Conservation (phyloP, 2,329 filamentous ascomycete genomes). For the Bipolaris zeicola region DNA sequence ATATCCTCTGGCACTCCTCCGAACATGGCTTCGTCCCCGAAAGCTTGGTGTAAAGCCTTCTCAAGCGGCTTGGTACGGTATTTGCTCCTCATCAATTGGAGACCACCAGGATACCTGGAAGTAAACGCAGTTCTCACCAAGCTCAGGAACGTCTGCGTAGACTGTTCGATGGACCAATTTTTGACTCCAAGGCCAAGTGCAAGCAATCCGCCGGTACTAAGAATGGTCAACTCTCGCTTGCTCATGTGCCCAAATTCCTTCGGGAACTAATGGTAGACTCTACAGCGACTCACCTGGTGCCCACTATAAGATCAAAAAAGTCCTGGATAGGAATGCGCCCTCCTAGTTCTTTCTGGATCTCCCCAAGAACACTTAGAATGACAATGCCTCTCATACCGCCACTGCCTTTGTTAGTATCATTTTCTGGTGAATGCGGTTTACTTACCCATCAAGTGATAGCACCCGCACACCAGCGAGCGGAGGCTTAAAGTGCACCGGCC, state of each 20-base stretch:
- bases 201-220: slow-evolving; percentile 53
- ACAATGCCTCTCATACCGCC: slow-evolving; percentile 30
- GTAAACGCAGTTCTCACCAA: slow-evolving; percentile 53
- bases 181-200: slow-evolving; percentile 51
- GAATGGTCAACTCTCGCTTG: too few species aligned
- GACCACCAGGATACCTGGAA: slow-evolving; percentile 38
- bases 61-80: slow-evolving; percentile 1
- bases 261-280: too few species aligned
- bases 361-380: slow-evolving; percentile 51
- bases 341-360: slow-evolving; percentile 50
- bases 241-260: too few species aligned
- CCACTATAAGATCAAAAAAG: slow-evolving; percentile 57
- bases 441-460: slow-evolving; percentile 16
- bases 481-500: slow-evolving; percentile 42
- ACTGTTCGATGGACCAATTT: slow-evolving; percentile 48
- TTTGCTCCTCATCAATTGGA: slow-evolving; percentile 40
- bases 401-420: neutral
- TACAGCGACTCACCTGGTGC: slow-evolving; percentile 21
- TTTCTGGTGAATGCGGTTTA: neutral
- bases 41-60: slow-evolving; percentile 5
- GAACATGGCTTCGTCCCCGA: slow-evolving; percentile 31
- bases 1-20: slow-evolving; percentile 28
- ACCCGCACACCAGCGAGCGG: slow-evolving; percentile 14
- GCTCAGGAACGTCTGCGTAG: slow-evolving; percentile 40
- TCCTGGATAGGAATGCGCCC: slow-evolving; percentile 48